Evolutionary conservation across 2,329 filamentous ascomycete genomes (phyloP).

Genomic region (Claviceps sp.): DNA sequence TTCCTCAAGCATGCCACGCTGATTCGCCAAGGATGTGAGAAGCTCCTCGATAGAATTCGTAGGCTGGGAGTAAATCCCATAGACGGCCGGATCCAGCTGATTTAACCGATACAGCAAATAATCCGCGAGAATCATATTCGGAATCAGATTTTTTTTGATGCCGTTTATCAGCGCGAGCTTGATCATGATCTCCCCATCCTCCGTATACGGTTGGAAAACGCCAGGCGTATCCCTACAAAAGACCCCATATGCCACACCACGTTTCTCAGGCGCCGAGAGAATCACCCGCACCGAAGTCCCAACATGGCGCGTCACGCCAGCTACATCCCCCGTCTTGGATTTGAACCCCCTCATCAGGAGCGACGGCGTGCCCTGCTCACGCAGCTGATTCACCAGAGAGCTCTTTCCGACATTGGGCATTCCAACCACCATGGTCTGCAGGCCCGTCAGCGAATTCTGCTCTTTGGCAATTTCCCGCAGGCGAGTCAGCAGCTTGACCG

Average conservation of each 20-base stretch:
- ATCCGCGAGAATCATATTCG: conserved; percentile 66
- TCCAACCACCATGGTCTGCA: conserved; percentile 76
- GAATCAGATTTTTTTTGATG: conserved; percentile 79
- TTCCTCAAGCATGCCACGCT: conserved; percentile 62
- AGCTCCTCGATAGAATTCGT: conserved; percentile 76
- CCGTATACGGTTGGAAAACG: conserved; percentile 87
- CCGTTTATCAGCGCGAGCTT: conserved; percentile 86
- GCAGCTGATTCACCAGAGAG: conserved; percentile 78
- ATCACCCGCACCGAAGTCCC: conserved; percentile 69
- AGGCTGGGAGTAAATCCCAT: conserved; percentile 48
- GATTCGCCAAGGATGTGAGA: conserved; percentile 54
- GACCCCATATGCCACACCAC: conserved; percentile 44
- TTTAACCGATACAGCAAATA: conserved; percentile 85
- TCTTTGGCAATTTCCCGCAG: conserved; percentile 19
- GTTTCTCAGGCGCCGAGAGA: conserved; percentile 28
- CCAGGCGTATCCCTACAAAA: conserved; percentile 88
- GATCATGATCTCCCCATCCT: conserved; percentile 76
- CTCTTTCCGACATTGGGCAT: conserved; percentile 99
- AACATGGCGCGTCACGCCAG: conserved; percentile 81
- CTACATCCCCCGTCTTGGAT: conserved; percentile 66
- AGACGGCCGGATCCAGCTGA: conserved; percentile 44
- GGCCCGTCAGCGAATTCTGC: conserved; percentile 55
- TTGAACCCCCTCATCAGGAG: neutral
- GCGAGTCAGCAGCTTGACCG: conserved; percentile 25
- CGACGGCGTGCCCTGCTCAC: conserved; percentile 55